Conservation (phyloP, 2,329 filamentous ascomycete genomes). For the Exophiala sp. region DNA sequence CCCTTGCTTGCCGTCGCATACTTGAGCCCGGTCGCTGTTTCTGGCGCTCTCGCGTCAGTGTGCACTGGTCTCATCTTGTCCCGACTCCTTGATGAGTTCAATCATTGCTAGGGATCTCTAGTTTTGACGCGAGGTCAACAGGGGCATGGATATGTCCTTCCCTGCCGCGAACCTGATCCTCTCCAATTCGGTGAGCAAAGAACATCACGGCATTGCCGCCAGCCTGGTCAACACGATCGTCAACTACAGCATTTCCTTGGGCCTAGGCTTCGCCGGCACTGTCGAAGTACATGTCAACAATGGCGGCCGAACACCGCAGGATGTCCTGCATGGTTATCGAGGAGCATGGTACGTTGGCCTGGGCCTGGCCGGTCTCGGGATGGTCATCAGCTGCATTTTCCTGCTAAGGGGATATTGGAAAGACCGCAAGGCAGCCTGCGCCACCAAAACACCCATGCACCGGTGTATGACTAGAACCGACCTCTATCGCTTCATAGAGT, state of each 20-base stretch:
- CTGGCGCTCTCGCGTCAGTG: conserved; percentile 34
- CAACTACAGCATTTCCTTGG: conserved; percentile 63
- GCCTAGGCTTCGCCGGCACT: conserved; percentile 60
- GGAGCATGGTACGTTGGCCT: conserved; percentile 40
- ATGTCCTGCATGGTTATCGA: conserved; percentile 38
- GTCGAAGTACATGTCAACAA: conserved; percentile 49
- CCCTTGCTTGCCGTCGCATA: conserved; percentile 31
- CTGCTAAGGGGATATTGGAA: conserved; percentile 2
- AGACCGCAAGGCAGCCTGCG: neutral
- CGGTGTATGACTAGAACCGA: too few species aligned
- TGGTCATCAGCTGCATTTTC: conserved; percentile 20
- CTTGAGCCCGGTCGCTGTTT: conserved; percentile 13
- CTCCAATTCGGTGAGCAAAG: conserved; percentile 45
- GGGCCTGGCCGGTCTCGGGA: conserved; percentile 32
- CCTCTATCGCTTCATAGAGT: too few species aligned
- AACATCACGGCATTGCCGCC: conserved; percentile 49
- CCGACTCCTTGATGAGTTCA: conserved; percentile 24
- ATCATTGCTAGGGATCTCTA: too few species aligned
- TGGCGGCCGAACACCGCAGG: conserved; percentile 33
- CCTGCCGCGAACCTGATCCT: conserved; percentile 58
- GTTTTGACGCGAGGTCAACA: neutral
- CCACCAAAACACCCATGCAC: too few species aligned
- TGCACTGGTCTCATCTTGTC: conserved; percentile 14
- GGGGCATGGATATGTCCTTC: conserved; percentile 55
- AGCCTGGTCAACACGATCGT: conserved; percentile 59